Conservation (phyloP, 768 basidiomycete genomes). For the Boletellus ananas region DNA sequence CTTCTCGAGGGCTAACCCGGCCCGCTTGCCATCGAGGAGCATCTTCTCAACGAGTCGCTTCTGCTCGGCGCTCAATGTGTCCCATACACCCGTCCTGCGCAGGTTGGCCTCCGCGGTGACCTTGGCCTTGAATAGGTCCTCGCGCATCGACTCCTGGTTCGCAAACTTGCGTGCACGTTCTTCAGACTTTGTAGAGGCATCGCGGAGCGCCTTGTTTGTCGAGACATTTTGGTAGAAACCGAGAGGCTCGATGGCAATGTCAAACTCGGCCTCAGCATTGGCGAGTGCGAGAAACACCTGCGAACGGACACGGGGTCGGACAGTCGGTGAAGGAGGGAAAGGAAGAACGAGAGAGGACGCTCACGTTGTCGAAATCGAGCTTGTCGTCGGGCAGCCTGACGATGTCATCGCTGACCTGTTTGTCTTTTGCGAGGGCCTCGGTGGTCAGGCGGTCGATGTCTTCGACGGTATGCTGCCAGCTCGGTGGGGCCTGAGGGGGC, state of each 20-base stretch:
- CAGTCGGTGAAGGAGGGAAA: neutral
- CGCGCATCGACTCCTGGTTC: constrained; percentile 76
- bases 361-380: constrained; percentile 64
- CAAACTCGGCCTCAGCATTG: constrained; percentile 54
- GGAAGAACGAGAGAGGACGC: constrained; percentile 15
- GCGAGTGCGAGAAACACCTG: constrained; percentile 67
- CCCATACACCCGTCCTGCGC: constrained; percentile 57
- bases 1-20: constrained; percentile 71
- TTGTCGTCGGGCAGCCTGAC: constrained; percentile 55
- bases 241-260: constrained; percentile 53
- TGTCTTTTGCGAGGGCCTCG: constrained; percentile 54
- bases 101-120: constrained; percentile 66
- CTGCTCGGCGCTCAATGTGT: constrained; percentile 61
- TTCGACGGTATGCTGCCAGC: constrained; percentile 67
- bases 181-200: constrained; percentile 75
- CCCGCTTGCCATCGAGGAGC: constrained; percentile 73
- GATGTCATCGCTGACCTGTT: constrained; percentile 55
- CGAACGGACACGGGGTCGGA: neutral
- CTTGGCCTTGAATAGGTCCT: constrained; percentile 77
- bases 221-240: constrained; percentile 84
- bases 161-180: constrained; percentile 64
- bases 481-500: constrained; percentile 64
- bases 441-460: constrained; percentile 58
- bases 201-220: constrained; percentile 67
- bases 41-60: constrained; percentile 78